Evolutionary conservation across 148 eudicot species (phyloP).

Genomic region (Talinum fruticosum): DNA sequence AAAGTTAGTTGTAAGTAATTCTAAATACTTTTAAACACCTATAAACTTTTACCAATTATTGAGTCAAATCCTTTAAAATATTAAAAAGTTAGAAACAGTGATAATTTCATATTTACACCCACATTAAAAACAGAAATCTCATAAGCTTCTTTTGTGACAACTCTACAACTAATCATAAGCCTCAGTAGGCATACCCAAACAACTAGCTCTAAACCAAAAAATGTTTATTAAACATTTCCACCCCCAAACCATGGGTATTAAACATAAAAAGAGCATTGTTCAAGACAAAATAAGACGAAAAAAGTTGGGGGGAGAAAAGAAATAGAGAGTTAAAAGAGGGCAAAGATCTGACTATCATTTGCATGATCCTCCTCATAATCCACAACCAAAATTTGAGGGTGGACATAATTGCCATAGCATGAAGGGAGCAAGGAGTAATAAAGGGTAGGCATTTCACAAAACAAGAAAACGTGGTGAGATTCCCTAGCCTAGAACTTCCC

Average conservation of each 20-base stretch:
- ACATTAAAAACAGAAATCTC: too few relatives aligned
- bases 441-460: constrained; percentile 8
- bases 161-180: too few relatives aligned
- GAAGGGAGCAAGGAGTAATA: constrained; percentile 12
- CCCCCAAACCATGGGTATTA: neutral
- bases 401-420: constrained; percentile 2
- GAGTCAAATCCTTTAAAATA: too few relatives aligned
- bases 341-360: neutral
- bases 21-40: too few relatives aligned
- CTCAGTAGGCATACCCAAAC: too few relatives aligned
- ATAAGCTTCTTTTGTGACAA: too few relatives aligned
- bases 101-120: too few relatives aligned
- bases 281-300: neutral
- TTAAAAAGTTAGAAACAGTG: too few relatives aligned
- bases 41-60: too few relatives aligned
- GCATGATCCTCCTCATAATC: neutral
- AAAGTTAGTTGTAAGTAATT: too few relatives aligned
- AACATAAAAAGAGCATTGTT: too few relatives aligned
- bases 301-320: neutral
- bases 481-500: constrained; percentile 24
- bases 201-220: too few relatives aligned
- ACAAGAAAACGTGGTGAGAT: constrained; percentile 27
- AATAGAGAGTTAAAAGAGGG: neutral
- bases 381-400: neutral
- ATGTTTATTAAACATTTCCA: neutral